Conservation (phyloP, 169 alveolate species). For the Miamiensis avidus region DNA sequence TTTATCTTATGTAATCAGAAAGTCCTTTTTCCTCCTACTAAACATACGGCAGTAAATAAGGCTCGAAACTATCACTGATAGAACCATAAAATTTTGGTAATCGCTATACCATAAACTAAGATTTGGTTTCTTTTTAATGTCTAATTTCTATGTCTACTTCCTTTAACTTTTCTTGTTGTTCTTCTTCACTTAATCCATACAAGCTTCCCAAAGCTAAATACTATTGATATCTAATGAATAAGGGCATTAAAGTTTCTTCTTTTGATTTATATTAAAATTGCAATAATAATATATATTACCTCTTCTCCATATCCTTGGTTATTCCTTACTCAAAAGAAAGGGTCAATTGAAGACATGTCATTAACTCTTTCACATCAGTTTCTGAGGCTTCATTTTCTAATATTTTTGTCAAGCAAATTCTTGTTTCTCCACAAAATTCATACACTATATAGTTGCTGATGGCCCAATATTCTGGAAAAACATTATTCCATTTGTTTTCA, state of each 20-base stretch:
- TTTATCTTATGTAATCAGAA: conserved; percentile 34
- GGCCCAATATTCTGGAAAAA: conserved; percentile 74
- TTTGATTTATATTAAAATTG: background rate
- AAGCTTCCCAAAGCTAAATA: background rate
- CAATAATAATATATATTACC: conserved; percentile 15
- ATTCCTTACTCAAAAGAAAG: conserved; percentile 68
- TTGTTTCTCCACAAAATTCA: conserved; percentile 74
- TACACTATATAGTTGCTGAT: conserved; percentile 58
- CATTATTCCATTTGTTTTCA: conserved; percentile 47
- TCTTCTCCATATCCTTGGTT: conserved; percentile 47
- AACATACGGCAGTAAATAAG: conserved; percentile 61
- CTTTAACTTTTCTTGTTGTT: background rate
- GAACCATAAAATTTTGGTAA: conserved; percentile 65
- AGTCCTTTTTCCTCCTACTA: conserved; percentile 65
- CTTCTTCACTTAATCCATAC: background rate
- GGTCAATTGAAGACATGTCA: conserved; percentile 58
- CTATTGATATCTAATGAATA: background rate
- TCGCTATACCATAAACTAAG: conserved; percentile 32
- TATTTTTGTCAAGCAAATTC: conserved; percentile 50
- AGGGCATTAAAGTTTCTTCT: background rate
- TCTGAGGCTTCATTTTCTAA: conserved; percentile 43
- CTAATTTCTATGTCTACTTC: background rate
- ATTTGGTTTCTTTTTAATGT: conserved; percentile 22
- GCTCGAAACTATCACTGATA: conserved; percentile 69
- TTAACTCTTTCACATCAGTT: conserved; percentile 56